phyloP scores from a whole-genome alignment of 2,329 filamentous ascomycete species.

The Penicillium italicum region DNA sequence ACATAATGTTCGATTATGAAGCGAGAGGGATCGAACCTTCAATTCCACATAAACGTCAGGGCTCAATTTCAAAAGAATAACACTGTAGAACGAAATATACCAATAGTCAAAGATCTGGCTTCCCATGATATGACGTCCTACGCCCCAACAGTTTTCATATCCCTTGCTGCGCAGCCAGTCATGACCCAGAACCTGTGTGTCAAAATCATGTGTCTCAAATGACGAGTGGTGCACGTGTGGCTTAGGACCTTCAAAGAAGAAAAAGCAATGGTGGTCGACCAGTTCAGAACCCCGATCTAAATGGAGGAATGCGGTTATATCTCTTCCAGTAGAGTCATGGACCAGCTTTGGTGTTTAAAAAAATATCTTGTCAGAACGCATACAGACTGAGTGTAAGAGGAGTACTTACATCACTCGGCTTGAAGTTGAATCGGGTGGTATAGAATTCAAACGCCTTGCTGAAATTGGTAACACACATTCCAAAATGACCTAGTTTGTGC shows the following conservation, averaged over 20 bases:
- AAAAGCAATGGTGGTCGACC: conserved; percentile 9
- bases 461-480: background rate
- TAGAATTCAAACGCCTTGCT: background rate
- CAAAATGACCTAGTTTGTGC: background rate
- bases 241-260: background rate
- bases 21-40: background rate
- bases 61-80: background rate
- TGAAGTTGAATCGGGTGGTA: background rate
- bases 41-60: background rate
- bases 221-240: conserved; percentile 6
- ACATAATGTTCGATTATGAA: conserved; percentile 12
- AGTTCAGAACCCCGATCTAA: conserved; percentile 4
- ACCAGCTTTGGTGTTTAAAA: background rate
- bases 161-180: conserved; percentile 3
- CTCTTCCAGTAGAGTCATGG: background rate
- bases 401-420: background rate
- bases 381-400: background rate
- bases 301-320: background rate
- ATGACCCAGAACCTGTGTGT: conserved; percentile 8
- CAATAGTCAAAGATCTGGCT: conserved; percentile 16
- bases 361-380: background rate
- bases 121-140: conserved; percentile 11
- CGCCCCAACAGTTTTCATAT: conserved; percentile 6
- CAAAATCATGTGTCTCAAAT: conserved; percentile 9
- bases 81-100: background rate